Percentiles rank a stretch among this genome's conserved stretches.
Evolutionary conservation across 257 asterid species (phyloP).

Genomic region (Apocynum venetum): DNA sequence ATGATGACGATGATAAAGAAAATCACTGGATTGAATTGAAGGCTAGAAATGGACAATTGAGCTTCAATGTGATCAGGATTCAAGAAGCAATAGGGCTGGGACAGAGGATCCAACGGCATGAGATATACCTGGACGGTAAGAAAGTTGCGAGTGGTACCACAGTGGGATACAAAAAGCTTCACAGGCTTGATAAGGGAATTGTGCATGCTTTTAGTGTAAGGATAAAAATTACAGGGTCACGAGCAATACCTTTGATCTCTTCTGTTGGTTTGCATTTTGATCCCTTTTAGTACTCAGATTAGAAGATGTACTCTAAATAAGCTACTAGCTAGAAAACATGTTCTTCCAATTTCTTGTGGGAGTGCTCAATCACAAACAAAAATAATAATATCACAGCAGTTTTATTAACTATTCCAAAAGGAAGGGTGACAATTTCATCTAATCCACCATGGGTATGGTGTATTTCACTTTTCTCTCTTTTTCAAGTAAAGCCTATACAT

Average conservation of each 20-base stretch:
- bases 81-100: slow-evolving; percentile 96
- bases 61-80: slow-evolving; percentile 70
- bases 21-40: slow-evolving; percentile 66
- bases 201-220: slow-evolving; percentile 46
- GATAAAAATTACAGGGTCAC: slow-evolving; percentile 58
- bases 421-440: too few relatives aligned
- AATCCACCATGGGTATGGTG: too few relatives aligned
- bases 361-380: too few relatives aligned
- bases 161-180: slow-evolving; percentile 82
- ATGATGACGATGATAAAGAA: slow-evolving; percentile 25
- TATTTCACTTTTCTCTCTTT: too few relatives aligned
- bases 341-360: background rate
- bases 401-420: too few relatives aligned
- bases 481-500: too few relatives aligned
- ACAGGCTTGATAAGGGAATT: slow-evolving; percentile 54
- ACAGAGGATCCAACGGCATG: slow-evolving; percentile 60
- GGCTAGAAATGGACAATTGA: slow-evolving; percentile 28
- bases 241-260: slow-evolving; percentile 71
- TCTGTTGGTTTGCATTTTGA: slow-evolving; percentile 82
- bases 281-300: slow-evolving; percentile 73
- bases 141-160: slow-evolving; percentile 62
- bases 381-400: too few relatives aligned
- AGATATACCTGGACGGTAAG: slow-evolving; percentile 50
- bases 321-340: background rate
- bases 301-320: background rate